Percentiles rank a stretch among this genome's conserved stretches.
These are phyloP conservation scores for Ceratocystis alfenasii DNA, from an alignment of 2,329 filamentous ascomycete species.

Conservation along the genomic window DNA sequence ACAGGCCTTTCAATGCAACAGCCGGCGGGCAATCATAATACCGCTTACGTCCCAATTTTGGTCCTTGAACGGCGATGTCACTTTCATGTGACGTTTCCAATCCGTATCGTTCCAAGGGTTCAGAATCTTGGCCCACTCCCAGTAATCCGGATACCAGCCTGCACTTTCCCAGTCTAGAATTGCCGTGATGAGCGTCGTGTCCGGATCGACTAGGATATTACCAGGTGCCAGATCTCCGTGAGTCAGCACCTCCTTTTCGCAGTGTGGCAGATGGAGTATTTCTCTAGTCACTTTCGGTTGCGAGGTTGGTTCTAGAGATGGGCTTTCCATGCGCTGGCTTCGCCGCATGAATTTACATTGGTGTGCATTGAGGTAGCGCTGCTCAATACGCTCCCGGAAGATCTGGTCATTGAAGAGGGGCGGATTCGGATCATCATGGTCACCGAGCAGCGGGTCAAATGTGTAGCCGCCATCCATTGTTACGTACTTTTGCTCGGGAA, in stretches of 20 bases:
- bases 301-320: background rate
- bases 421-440: constrained; percentile 5
- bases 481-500: constrained; percentile 14
- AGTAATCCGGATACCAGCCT: constrained; percentile 30
- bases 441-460: constrained; percentile 4
- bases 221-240: constrained; percentile 29
- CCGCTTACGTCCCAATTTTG: constrained; percentile 1
- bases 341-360: background rate
- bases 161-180: constrained; percentile 47
- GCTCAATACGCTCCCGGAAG: constrained; percentile 12
- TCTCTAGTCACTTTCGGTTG: background rate
- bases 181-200: constrained; percentile 37
- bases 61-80: constrained; percentile 11
- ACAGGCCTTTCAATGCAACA: background rate
- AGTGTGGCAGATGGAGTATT: constrained; percentile 22
- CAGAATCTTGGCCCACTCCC: constrained; percentile 28
- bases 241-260: constrained; percentile 28
- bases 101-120: constrained; percentile 8
- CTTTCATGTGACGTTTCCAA: constrained; percentile 11
- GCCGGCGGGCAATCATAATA: constrained; percentile 2
- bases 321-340: no score
- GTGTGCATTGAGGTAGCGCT: constrained; percentile 22
- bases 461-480: constrained; percentile 7
- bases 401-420: constrained; percentile 1
- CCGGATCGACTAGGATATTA: constrained; percentile 29